Base-by-base conservation (phyloP, 108 stramenopile species). In the Skeletonema marinoi region DNA sequence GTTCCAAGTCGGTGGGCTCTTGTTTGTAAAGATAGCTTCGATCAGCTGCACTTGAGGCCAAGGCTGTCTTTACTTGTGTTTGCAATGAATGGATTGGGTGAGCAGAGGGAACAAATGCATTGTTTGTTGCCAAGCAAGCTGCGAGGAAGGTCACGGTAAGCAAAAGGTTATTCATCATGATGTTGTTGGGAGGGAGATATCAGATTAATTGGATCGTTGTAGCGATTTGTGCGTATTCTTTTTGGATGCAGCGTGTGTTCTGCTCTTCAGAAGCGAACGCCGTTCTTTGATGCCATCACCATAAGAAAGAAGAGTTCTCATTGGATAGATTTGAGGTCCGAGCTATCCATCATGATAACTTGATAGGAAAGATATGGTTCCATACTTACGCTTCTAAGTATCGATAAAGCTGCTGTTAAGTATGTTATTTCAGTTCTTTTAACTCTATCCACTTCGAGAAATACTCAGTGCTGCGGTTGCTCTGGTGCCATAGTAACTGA, bases 391-490 rank as follows among this genome's bases (percentile, higher is more conserved):
- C n/a, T n/a, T n/a, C n/a, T n/a, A n/a, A n/a, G n/a, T n/a, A n/a
- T n/a, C n/a, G n/a, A n/a, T n/a, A n/a, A n/a, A n/a, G n/a, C n/a
- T n/a, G n/a, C n/a, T n/a, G n/a, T n/a, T n/a, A 14, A 25, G 1
- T n/a, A 7, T 48, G 4, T 48, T 25, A 54, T 54, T 54, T 54
- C 3, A 54, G 39, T 59, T 90, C 83, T 66, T 92, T 92, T 16
- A 75, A 59, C 71, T 94, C 90, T 29, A 94, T 88, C 89, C 90
- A 94, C 62, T 78, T 66, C 9, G 88, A 86, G 63, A 94, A 92
- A 65, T 88, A 94, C 70, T 94, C 85, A 10, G 93, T 94, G 42
- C 88, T 85, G 44, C 90, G 78, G 25, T 66, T 42, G 19, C 70
- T 74, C 12, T 90, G 81, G 32, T 89, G 84, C 90, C 91, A 92